phyloP scores from a whole-genome alignment of 768 basidiomycete genomes.

The Goffeauzyma gilvescens region DNA sequence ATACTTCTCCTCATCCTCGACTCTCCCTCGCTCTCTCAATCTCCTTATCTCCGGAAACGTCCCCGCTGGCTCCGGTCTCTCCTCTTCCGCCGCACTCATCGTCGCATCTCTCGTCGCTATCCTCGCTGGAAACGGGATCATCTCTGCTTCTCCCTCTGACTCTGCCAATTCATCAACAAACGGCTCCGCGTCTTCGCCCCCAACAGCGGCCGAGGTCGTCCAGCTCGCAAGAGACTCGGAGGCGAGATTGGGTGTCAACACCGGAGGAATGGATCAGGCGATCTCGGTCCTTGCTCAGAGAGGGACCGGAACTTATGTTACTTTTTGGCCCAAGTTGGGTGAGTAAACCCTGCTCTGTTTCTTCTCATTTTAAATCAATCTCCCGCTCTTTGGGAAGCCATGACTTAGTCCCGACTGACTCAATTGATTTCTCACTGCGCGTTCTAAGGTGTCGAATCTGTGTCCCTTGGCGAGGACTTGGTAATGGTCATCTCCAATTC shows the following conservation, averaged over 20 bases:
- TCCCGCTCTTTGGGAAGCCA: background rate
- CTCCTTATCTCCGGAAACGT: slow-evolving; percentile 62
- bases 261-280: slow-evolving; percentile 51
- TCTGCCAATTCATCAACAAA: background rate
- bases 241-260: slow-evolving; percentile 49
- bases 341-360: slow-evolving; percentile 1
- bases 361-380: too few species aligned
- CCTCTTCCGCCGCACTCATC: slow-evolving; percentile 76
- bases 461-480: slow-evolving; percentile 27
- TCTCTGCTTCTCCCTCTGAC: slow-evolving; percentile 11
- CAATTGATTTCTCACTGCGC: too few species aligned
- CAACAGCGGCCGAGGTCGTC: slow-evolving; percentile 56
- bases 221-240: slow-evolving; percentile 68
- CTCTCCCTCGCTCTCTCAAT: slow-evolving; percentile 44
- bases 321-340: background rate
- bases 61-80: slow-evolving; percentile 69
- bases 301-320: background rate
- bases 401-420: too few species aligned
- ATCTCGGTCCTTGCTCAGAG: background rate
- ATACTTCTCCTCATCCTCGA: slow-evolving; percentile 36
- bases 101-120: slow-evolving; percentile 69
- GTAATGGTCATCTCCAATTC: slow-evolving; percentile 68
- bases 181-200: background rate
- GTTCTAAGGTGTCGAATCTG: too few species aligned
- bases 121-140: slow-evolving; percentile 54